A percentile compares a stretch with the other conserved stretches of the same genome.
Conservation (phyloP, 345 rosid genomes). For the Ailanthus altissimus region DNA sequence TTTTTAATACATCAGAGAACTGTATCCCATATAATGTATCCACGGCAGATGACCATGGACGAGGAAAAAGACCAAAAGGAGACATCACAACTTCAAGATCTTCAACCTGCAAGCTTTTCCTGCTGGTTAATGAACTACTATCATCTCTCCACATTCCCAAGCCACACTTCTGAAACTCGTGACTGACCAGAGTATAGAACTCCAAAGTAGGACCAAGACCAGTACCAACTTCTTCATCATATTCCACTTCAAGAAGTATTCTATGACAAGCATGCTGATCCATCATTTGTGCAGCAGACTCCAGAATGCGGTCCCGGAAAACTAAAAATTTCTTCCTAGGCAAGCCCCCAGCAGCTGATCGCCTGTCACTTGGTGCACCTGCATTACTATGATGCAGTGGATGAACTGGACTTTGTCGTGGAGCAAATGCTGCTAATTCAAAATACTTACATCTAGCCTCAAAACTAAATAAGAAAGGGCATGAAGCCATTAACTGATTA, state of each 20-base stretch:
- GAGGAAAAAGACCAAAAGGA: slow-evolving; percentile 75
- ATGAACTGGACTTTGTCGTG: slow-evolving; percentile 43
- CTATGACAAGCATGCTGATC: slow-evolving; percentile 56
- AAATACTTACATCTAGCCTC: slow-evolving; percentile 79
- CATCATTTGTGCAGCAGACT: slow-evolving; percentile 85
- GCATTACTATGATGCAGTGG: slow-evolving; percentile 43
- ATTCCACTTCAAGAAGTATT: slow-evolving; percentile 77
- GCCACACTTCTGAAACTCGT: slow-evolving; percentile 74
- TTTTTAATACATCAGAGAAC: slow-evolving; percentile 55
- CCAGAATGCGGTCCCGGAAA: slow-evolving; percentile 66
- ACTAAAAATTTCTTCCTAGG: slow-evolving; percentile 79
- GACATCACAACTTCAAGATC: slow-evolving; percentile 38
- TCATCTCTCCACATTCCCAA: slow-evolving; percentile 92
- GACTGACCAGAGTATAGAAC: slow-evolving; percentile 85
- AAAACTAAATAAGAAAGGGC: slow-evolving; percentile 89
- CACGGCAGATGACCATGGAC: slow-evolving; percentile 61
- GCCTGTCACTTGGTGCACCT: slow-evolving; percentile 54
- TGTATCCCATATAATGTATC: slow-evolving; percentile 39
- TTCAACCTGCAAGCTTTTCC: slow-evolving; percentile 24
- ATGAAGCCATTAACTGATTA: slow-evolving; percentile 74
- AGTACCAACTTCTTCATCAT: slow-evolving; percentile 91
- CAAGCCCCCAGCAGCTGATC: slow-evolving; percentile 38
- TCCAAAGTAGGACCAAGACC: slow-evolving; percentile 99
- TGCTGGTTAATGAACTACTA: slow-evolving; percentile 32
- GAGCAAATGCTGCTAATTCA: slow-evolving; percentile 75